These are phyloP conservation scores for Trichoderma oligosporum DNA, from an alignment of 2,329 filamentous ascomycete species.

Conservation along the genomic window DNA sequence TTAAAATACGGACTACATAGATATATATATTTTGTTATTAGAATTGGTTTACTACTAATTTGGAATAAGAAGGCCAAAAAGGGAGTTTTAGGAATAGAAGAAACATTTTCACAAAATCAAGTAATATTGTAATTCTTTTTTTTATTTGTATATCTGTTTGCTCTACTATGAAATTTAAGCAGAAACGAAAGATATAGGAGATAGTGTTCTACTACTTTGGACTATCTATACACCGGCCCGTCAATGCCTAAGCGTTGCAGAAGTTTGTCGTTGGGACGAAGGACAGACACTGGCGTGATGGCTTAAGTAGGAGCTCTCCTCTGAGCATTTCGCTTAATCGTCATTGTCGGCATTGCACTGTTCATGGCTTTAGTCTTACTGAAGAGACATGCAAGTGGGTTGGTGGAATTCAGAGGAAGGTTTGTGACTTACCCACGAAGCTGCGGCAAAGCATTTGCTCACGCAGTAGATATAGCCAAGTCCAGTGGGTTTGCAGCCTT, in stretches of 20 bases:
- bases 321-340: neutral
- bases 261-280: neutral
- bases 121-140: too few species aligned
- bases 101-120: too few species aligned
- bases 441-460: neutral
- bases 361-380: neutral
- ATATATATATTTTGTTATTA: too few species aligned
- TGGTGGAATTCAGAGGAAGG: neutral
- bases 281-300: neutral
- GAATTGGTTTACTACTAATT: too few species aligned
- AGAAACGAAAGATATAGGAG: neutral
- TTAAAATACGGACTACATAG: too few species aligned
- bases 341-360: neutral
- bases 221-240: neutral
- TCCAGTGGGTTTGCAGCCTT: neutral
- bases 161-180: neutral
- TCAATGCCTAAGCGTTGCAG: neutral
- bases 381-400: neutral
- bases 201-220: neutral
- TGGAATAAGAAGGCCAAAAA: too few species aligned
- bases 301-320: neutral
- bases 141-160: neutral
- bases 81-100: too few species aligned
- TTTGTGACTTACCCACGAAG: neutral
- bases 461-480: slow-evolving; percentile 2